A percentile compares a stretch with the other conserved stretches of the same genome.
Conservation (phyloP, 2,329 filamentous ascomycete genomes). For the Ophiostoma montium region DNA sequence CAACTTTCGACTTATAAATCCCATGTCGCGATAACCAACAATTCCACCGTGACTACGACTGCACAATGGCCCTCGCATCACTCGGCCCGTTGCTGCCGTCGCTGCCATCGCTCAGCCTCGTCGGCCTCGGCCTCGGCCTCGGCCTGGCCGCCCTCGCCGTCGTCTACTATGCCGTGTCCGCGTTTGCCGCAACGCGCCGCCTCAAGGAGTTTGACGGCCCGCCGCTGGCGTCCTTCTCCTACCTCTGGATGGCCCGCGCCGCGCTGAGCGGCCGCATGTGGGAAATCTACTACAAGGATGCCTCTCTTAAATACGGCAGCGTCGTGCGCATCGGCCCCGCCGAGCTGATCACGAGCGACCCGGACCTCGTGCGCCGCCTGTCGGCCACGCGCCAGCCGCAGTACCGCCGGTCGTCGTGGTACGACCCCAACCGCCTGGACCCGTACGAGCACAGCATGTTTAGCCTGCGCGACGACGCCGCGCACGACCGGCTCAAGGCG, state of each 20-base stretch:
- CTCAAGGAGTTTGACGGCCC: slow-evolving; percentile 18
- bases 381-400: slow-evolving; percentile 15
- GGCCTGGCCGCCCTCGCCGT: not conserved
- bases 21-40: too few relatives aligned
- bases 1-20: too few relatives aligned
- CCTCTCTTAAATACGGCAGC: slow-evolving; percentile 16
- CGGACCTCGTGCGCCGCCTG: slow-evolving; percentile 19
- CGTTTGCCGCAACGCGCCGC: slow-evolving; percentile 12
- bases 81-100: too few relatives aligned
- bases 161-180: slow-evolving; percentile 10
- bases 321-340: slow-evolving; percentile 24
- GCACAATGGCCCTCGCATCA: slow-evolving; percentile 7
- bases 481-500: slow-evolving; percentile 19
- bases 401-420: slow-evolving; percentile 24
- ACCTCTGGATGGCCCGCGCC: slow-evolving; percentile 19
- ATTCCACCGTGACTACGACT: too few relatives aligned
- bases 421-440: slow-evolving; percentile 32
- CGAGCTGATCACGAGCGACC: slow-evolving; percentile 22
- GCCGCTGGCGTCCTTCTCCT: slow-evolving; percentile 19
- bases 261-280: slow-evolving; percentile 15
- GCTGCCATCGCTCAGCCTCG: not conserved
- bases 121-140: not conserved
- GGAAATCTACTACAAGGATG: slow-evolving; percentile 13
- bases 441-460: slow-evolving; percentile 34
- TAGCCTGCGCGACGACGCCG: slow-evolving; percentile 21